Percentiles rank a stretch among this genome's conserved stretches.
Evolutionary conservation across 768 basidiomycete species (phyloP).

Genomic region (Mycena capillaripes): DNA sequence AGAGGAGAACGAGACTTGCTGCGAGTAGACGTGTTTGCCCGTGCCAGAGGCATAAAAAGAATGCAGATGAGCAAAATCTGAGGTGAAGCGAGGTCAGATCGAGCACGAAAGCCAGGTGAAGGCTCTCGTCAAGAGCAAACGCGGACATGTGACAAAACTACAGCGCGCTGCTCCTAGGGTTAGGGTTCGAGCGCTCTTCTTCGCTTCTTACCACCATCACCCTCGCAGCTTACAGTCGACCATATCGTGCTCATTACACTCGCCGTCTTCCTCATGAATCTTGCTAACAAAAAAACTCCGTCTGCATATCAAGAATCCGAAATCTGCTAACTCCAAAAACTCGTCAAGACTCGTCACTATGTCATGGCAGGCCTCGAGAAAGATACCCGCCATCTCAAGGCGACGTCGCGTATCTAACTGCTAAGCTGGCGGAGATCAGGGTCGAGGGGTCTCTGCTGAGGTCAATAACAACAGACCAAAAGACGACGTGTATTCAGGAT

Average conservation of each 20-base stretch:
- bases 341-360: background rate
- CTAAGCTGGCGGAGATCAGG: too few relatives aligned
- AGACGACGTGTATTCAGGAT: too few relatives aligned
- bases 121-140: too few relatives aligned
- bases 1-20: slow-evolving; percentile 60
- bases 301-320: background rate
- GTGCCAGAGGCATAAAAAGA: slow-evolving; percentile 27
- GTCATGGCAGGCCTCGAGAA: background rate
- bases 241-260: background rate
- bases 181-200: background rate
- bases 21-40: slow-evolving; percentile 36
- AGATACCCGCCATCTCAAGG: background rate
- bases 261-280: background rate
- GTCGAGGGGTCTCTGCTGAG: too few relatives aligned
- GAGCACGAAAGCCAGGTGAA: too few relatives aligned
- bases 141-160: too few relatives aligned
- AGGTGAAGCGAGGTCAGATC: too few relatives aligned
- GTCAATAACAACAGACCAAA: too few relatives aligned
- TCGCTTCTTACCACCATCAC: background rate
- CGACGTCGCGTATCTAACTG: background rate
- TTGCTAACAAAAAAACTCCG: background rate
- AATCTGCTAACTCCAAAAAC: background rate
- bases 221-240: background rate
- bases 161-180: too few relatives aligned
- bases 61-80: background rate